Evolutionary conservation across 2,329 filamentous ascomycete species (phyloP), one percentile per base, ranked within the genome.

Genomic region (Colletotrichum camelliae): DNA sequence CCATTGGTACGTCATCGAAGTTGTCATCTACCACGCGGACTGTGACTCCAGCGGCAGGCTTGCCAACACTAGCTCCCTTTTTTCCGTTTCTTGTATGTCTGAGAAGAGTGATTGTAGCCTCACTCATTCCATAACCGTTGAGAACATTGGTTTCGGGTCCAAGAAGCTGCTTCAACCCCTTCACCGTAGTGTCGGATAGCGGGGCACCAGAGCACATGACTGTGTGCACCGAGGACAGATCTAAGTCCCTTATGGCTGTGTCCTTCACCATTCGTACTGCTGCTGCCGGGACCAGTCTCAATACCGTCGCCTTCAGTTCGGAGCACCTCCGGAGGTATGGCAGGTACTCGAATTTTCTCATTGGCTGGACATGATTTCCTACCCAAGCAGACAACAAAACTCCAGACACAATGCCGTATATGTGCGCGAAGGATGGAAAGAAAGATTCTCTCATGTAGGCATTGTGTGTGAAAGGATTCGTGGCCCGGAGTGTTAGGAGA

Each of bases 121-220:
- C 80, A 31, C 79, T 81, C 78, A 80, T 80, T 10, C 80, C 79
- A 55, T 80, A 80, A 1, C 80, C 80, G 58, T 81, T 80, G 4
- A 80, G 39, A 4, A 81, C 70, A 4, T 72, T 73, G 8, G 77
- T 71, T 3, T 65, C 69, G 8, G 72, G 74, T 10, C 75, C 61
- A 6, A 80, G 73, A 12, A 80, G 48, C 1, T 31, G 35, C 31
- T 72, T 68, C 29, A 80, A 43, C 7, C 68, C 71, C 4, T 57
- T n/a, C 9, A 79, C 74, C 4, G 77, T 80, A 21, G 79, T 76
- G 3, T 75, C 71, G 1, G 79, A 77, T 7, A 81, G 70, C 2
- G 77, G 21, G 15, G 55, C 55, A 21, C 55, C 55, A 5, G 55
- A 58, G 55, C 55, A 58, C 55, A 58, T 58, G 24, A 58, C 27